Evolutionary conservation across 129 eudicot species (phyloP).

Genomic region (Artemisia argyi): DNA sequence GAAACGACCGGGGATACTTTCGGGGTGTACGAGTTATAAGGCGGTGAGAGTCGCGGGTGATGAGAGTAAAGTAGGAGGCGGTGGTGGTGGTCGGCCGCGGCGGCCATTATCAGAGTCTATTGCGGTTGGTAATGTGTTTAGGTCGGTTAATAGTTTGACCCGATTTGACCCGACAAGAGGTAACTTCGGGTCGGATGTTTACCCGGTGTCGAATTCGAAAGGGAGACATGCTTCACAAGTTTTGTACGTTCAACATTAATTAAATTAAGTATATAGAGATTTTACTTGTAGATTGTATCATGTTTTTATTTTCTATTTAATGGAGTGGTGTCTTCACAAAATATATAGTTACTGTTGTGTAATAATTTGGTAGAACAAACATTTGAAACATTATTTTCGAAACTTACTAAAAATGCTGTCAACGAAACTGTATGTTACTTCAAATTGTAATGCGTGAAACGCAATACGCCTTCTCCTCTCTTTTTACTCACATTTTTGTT

Average conservation of each 20-base stretch:
- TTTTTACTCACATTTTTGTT: too few species aligned
- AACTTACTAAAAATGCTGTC: too few species aligned
- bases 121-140: constrained; percentile 45
- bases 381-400: too few species aligned
- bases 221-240: constrained; percentile 25
- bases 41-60: constrained; percentile 70
- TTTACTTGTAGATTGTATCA: constrained; percentile 10
- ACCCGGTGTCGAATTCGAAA: constrained; percentile 24
- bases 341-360: too few species aligned
- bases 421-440: too few species aligned
- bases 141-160: constrained; percentile 40
- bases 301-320: too few species aligned
- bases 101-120: constrained; percentile 33
- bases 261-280: constrained; percentile 18
- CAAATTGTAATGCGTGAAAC: too few species aligned
- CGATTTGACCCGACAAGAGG: constrained; percentile 32
- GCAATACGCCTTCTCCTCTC: too few species aligned
- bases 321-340: too few species aligned
- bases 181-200: constrained; percentile 27
- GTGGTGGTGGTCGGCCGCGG: constrained; percentile 28
- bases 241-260: constrained; percentile 40
- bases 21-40: constrained; percentile 67
- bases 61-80: constrained; percentile 28
- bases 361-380: too few species aligned
- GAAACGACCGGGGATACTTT: constrained; percentile 46